A percentile compares a stretch with the other conserved stretches of the same genome.
phyloP scores from a whole-genome alignment of 2,329 filamentous ascomycete species.

The Cercospora citrullina region DNA sequence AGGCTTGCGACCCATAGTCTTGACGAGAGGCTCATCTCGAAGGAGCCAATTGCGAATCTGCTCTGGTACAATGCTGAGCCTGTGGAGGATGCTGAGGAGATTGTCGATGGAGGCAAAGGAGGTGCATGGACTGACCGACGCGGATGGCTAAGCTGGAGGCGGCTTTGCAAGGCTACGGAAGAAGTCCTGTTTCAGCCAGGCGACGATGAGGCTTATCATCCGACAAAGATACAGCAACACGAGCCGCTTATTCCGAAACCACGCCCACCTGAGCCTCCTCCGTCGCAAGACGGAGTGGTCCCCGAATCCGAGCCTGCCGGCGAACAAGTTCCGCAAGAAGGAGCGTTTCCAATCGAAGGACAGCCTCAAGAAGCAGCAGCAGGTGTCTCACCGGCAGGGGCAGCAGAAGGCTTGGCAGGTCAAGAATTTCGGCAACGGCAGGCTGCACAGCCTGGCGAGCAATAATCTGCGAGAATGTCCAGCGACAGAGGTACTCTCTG shows the following conservation, averaged over 20 bases:
- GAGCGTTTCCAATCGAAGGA: background rate
- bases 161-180: slow-evolving; percentile 30
- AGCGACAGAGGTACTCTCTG: background rate
- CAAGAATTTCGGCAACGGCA: background rate
- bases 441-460: background rate
- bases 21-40: slow-evolving; percentile 23
- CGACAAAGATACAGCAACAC: background rate
- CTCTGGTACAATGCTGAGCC: slow-evolving; percentile 32
- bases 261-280: background rate
- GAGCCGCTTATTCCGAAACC: background rate
- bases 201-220: slow-evolving; percentile 25
- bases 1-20: slow-evolving; percentile 24
- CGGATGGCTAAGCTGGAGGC: slow-evolving; percentile 34
- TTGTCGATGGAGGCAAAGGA: slow-evolving; percentile 20
- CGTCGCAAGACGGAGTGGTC: background rate
- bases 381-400: background rate
- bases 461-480: background rate
- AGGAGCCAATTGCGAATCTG: slow-evolving; percentile 28
- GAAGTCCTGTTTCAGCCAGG: slow-evolving; percentile 22
- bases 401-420: background rate
- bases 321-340: background rate
- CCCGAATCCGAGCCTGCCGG: background rate
- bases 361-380: background rate
- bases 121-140: slow-evolving; percentile 36
- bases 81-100: slow-evolving; percentile 27